A percentile compares a stretch with the other conserved stretches of the same genome.
phyloP scores from a whole-genome alignment of 495 filamentous ascomycete species.

The Pyrenopolyporus hunteri region DNA sequence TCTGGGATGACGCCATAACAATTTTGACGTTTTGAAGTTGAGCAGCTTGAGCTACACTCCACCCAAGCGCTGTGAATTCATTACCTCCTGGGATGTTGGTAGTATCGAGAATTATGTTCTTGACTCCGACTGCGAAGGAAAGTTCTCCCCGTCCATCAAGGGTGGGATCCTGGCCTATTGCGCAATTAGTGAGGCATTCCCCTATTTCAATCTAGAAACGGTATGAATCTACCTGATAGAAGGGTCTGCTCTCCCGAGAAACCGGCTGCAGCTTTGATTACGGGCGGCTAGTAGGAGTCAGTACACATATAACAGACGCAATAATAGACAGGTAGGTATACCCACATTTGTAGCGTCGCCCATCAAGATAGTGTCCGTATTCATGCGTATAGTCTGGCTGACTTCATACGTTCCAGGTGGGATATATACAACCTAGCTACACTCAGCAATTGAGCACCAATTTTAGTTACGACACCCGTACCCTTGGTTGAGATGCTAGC shows the following conservation, averaged over 20 bases:
- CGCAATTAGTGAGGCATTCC: not conserved
- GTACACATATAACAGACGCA: not conserved
- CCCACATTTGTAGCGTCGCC: slow-evolving; percentile 68
- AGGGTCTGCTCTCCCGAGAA: slow-evolving; percentile 46
- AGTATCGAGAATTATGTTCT: slow-evolving; percentile 73
- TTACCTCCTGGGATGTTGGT: slow-evolving; percentile 58
- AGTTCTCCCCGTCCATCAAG: slow-evolving; percentile 40
- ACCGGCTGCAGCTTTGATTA: slow-evolving; percentile 62
- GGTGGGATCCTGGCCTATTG: slow-evolving; percentile 59
- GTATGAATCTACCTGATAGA: slow-evolving; percentile 19
- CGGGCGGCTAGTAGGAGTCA: slow-evolving; percentile 50
- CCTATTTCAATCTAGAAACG: not conserved
- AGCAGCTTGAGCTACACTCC: slow-evolving; percentile 70
- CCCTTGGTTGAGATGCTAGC: slow-evolving; percentile 53
- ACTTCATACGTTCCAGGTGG: slow-evolving; percentile 69
- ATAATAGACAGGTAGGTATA: too few species aligned
- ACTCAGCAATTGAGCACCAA: slow-evolving; percentile 1
- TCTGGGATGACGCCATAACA: slow-evolving; percentile 56
- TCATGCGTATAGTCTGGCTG: slow-evolving; percentile 59
- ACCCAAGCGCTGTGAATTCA: slow-evolving; percentile 66
- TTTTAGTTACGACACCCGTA: slow-evolving; percentile 3
- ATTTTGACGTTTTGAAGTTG: slow-evolving; percentile 75
- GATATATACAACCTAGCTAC: slow-evolving; percentile 62
- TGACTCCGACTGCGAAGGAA: slow-evolving; percentile 67
- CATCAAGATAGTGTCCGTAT: slow-evolving; percentile 65